Percentiles rank a stretch among this genome's conserved stretches.
phyloP scores from a whole-genome alignment of 192 early-diverging fungal species.

The Lobosporangium transversale region DNA sequence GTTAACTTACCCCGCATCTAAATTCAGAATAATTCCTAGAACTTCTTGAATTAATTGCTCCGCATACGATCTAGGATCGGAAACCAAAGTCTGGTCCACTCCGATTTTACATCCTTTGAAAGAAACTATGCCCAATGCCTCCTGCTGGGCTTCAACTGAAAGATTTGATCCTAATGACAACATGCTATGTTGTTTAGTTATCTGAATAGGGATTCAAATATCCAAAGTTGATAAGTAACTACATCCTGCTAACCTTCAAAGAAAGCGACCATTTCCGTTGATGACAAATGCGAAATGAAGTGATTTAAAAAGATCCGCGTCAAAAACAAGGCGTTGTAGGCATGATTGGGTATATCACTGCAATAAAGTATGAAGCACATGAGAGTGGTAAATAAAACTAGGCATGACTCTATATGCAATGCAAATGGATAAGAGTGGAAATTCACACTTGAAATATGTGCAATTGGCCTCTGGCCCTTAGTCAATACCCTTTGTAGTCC shows the following conservation, averaged over 20 bases:
- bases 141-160: constrained; percentile 36
- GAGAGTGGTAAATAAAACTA: constrained; percentile 1
- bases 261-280: constrained; percentile 61
- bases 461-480: not conserved
- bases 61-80: constrained; percentile 60
- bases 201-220: constrained; percentile 16
- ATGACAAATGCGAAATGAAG: constrained; percentile 67
- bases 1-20: constrained; percentile 62
- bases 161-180: constrained; percentile 22
- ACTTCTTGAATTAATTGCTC: constrained; percentile 68
- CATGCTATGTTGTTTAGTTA: too few relatives aligned
- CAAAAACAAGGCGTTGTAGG: constrained; percentile 75
- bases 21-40: constrained; percentile 62
- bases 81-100: constrained; percentile 52
- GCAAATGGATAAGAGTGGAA: constrained; percentile 48
- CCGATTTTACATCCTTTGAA: constrained; percentile 56
- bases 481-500: constrained; percentile 52
- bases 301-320: constrained; percentile 73
- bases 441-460: not conserved
- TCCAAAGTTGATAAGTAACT: not conserved
- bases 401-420: not conserved
- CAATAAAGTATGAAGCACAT: not conserved
- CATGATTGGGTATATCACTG: constrained; percentile 68
- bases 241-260: constrained; percentile 66
- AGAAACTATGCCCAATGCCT: constrained; percentile 49